These are phyloP conservation scores for Ulota crispa DNA, from an alignment of 225 moss, liverwort and hornwort genomes.

Conservation along the genomic window DNA sequence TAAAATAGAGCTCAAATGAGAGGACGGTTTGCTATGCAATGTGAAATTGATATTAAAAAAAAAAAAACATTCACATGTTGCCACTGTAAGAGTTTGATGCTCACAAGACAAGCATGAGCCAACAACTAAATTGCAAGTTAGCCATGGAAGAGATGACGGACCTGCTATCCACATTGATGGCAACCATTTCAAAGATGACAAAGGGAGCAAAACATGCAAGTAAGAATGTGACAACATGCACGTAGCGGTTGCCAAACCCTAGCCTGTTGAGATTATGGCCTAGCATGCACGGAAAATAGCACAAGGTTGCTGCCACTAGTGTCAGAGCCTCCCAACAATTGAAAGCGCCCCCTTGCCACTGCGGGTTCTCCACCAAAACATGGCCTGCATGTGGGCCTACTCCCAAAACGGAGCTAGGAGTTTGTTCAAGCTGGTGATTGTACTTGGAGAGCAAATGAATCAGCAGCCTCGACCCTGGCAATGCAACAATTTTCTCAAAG, in stretches of 20 bases:
- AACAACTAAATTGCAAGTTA: not conserved
- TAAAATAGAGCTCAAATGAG: not conserved
- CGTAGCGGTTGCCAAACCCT: slow-evolving; percentile 74
- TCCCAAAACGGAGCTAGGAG: slow-evolving; percentile 14
- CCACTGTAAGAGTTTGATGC: not conserved
- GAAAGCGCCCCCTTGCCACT: slow-evolving; percentile 68
- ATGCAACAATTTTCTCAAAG: not conserved
- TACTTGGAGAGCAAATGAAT: slow-evolving; percentile 39
- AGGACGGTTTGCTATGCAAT: not conserved
- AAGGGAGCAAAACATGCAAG: slow-evolving; percentile 66
- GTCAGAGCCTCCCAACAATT: slow-evolving; percentile 43
- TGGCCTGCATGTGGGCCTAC: slow-evolving; percentile 37
- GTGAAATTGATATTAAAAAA: not conserved
- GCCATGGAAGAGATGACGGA: slow-evolving; percentile 1
- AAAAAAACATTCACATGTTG: not conserved
- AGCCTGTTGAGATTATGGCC: slow-evolving; percentile 77
- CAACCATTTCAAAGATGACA: slow-evolving; percentile 69
- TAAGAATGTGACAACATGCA: slow-evolving; percentile 67
- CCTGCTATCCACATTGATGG: slow-evolving; percentile 62
- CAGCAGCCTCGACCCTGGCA: slow-evolving; percentile 16
- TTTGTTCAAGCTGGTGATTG: slow-evolving; percentile 52
- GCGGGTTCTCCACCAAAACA: slow-evolving; percentile 50
- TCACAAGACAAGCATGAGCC: not conserved
- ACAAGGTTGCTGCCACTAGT: slow-evolving; percentile 46
- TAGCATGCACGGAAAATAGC: slow-evolving; percentile 68